Base-by-base conservation (phyloP, 2,329 filamentous ascomycete genomes). In the Diplodia intermedia region DNA sequence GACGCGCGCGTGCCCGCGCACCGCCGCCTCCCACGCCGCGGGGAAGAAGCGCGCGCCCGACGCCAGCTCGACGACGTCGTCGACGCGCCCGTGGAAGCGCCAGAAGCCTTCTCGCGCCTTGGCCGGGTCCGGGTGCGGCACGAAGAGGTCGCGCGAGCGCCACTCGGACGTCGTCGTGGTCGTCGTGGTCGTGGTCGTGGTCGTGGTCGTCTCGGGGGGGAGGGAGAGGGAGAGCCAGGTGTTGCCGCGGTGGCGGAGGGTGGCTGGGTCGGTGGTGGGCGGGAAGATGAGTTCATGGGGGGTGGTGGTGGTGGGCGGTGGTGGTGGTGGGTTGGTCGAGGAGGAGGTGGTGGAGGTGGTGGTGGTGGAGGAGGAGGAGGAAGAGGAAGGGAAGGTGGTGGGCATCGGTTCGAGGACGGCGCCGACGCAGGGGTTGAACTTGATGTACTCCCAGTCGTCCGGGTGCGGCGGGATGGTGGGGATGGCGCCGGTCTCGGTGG, bases 361-460 rank as follows among this genome's bases (percentile, higher is more conserved):
- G 38, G 38, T 3, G 14, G 14, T 2, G 40, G 43, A 20, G 2
- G 43, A 20, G 0, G 43, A 20, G 0, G 43, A 47, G 40, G 43
- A 11, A 2, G 43, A 11, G 1, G 15, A 47, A 1, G 18, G n/a
- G 0, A n/a, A 47, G 3, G 43, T n/a, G 7, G 15, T 8, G 18
- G 26, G 26, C 15, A 47, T 8, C 26, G 50, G 50, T 5, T 53
- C 50, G 26, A 53, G 26, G 23, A 29, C 50, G 50, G 26, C 50
- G 50, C 7, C 23, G 50, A 31, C 5, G 50, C 23, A 26, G 23
- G 50, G 50, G 50, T 31, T 6, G 26, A 53, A 53, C 31, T 53
- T 53, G 26, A 53, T 53, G 50, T 53, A 53, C 5, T 26, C 12
- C 50, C 50, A 53, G 50, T 53, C 50, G 4, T 26, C 50, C 26